Conservation (phyloP, 257 asterid species). For the Ilex aquifolium region DNA sequence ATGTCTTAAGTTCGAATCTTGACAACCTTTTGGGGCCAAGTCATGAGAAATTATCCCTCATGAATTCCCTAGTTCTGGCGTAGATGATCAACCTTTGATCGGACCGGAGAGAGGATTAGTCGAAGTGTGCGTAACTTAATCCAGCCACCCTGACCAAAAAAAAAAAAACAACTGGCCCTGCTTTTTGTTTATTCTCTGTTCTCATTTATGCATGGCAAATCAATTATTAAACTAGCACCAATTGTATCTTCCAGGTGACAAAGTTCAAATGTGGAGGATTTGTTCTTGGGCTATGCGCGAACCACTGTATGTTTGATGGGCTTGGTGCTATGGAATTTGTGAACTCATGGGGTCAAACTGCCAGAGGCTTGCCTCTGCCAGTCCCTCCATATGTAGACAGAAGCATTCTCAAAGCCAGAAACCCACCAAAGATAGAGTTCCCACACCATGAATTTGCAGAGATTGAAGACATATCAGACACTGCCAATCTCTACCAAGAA, state of each 20-base stretch:
- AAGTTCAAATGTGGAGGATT: slow-evolving; percentile 24
- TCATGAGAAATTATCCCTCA: no score
- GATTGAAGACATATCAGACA: neutral
- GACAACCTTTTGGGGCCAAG: no score
- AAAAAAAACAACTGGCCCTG: no score
- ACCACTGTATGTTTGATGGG: slow-evolving; percentile 21
- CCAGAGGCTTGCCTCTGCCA: neutral
- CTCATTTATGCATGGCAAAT: no score
- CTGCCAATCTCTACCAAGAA: slow-evolving; percentile 4
- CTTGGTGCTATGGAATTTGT: slow-evolving; percentile 19
- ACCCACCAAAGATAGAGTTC: slow-evolving; percentile 1
- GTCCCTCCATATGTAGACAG: neutral
- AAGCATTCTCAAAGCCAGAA: neutral
- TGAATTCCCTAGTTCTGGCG: no score
- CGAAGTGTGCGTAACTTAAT: no score
- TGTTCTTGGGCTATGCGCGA: slow-evolving; percentile 14
- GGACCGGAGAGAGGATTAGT: no score
- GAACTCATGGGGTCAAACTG: slow-evolving; percentile 22
- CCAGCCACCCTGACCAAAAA: no score
- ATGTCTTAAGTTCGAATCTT: no score
- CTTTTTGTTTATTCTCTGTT: no score
- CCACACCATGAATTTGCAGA: neutral
- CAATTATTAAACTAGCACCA: no score
- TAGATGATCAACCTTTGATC: no score
- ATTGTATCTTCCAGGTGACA: slow-evolving; percentile 12